A percentile compares a stretch with the other conserved stretches of the same genome.
Evolutionary conservation across 306 rosid genomes (phyloP).

Genomic region (Castanea mollissima): DNA sequence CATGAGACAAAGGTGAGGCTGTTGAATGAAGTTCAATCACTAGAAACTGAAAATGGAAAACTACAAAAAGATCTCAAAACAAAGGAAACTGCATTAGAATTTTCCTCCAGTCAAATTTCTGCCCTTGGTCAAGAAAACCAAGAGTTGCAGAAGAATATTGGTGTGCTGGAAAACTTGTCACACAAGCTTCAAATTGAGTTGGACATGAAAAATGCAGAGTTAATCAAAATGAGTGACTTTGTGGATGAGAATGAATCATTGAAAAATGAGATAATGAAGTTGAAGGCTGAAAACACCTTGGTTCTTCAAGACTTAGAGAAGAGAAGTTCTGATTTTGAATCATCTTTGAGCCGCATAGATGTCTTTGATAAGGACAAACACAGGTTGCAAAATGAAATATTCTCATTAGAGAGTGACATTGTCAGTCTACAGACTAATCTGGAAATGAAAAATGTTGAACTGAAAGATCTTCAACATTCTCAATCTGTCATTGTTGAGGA

Average conservation of each 20-base stretch:
- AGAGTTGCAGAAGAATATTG: slow-evolving; percentile 34
- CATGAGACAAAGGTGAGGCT: slow-evolving; percentile 40
- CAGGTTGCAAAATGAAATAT: slow-evolving; percentile 31
- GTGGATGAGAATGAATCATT: slow-evolving; percentile 37
- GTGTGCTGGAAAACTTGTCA: slow-evolving; percentile 38
- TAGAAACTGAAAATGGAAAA: slow-evolving; percentile 50
- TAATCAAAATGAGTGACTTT: slow-evolving; percentile 40
- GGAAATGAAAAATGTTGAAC: slow-evolving; percentile 28
- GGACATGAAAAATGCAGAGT: slow-evolving; percentile 42
- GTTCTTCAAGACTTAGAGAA: slow-evolving; percentile 29
- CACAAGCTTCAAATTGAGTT: slow-evolving; percentile 39
- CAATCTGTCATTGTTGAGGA: slow-evolving; percentile 33
- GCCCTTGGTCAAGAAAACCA: slow-evolving; percentile 43
- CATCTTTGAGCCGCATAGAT: slow-evolving; percentile 24
- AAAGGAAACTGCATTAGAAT: slow-evolving; percentile 43
- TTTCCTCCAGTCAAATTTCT: slow-evolving; percentile 38
- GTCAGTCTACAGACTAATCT: slow-evolving; percentile 33
- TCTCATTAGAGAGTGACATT: slow-evolving; percentile 23
- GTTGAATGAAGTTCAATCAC: slow-evolving; percentile 37
- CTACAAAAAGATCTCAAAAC: slow-evolving; percentile 33
- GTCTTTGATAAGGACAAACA: slow-evolving; percentile 34
- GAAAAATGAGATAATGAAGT: slow-evolving; percentile 24
- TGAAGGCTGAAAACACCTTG: slow-evolving; percentile 29
- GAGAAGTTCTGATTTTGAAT: slow-evolving; percentile 25
- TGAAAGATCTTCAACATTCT: slow-evolving; percentile 35